Base-by-base conservation (phyloP, 345 rosid species). In the Orychophragmus violaceus region DNA sequence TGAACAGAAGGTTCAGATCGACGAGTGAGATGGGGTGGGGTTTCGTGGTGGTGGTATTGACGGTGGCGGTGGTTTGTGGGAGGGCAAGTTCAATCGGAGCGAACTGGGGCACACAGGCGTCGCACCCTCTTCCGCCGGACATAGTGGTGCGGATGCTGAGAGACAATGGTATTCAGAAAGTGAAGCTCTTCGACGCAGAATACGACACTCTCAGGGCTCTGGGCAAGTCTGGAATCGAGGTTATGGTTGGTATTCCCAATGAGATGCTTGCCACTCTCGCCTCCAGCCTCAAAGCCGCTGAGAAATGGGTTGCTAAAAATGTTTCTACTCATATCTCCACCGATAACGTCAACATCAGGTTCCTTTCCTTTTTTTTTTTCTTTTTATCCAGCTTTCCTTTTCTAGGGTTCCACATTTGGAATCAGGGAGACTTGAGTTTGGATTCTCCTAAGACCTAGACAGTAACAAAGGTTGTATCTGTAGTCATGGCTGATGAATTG, bases 161-260 rank as follows among this genome's bases (percentile, higher is more conserved):
- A 55, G 95, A 94, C 0, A 94, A 94, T 57, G 81, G 77, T 64
- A 72, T 94, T 64, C 88, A 78, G 74, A 94, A 86, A 70, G 96
- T 87, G 28, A 94, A 94, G 84, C 97, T 91, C 44, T 94, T 94
- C 62, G 97, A 94, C 62, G 96, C 99, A 1, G 88, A 91, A 22
- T 84, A 83, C 52, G 86, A 71, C 19, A 78, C 84, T 5, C 78
- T 94, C 7, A 84, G 73, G 53, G 93, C 91, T 68, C 78, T 94
- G 16, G 87, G 95, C 5, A 82, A 68, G 69, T 71, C 95, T 13
- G 77, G 83, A 74, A 84, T 94, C 70, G 95, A 94, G 69, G 96
- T 94, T 44, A 94, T 94, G 99, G 96, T 94, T 13, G 99, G 99
- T 35, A 94, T 94, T 59, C 99, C 99, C 5, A 94, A 94, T 52